These are phyloP conservation scores for Curvularia sp. DNA, from an alignment of 2,329 filamentous ascomycete species.

Conservation along the genomic window DNA sequence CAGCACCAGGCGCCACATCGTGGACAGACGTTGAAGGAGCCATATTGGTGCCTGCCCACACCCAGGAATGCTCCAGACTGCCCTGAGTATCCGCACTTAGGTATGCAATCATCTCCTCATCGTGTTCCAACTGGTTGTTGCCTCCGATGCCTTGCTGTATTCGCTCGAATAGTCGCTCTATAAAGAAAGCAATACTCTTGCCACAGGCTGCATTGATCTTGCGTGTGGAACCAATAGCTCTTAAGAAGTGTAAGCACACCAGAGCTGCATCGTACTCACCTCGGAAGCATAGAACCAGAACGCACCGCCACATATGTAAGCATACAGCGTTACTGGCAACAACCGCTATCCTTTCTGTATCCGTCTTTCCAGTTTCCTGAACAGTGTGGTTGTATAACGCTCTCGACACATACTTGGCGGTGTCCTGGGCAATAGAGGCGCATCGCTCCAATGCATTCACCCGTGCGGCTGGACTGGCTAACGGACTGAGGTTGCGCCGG, in stretches of 20 bases:
- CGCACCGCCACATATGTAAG: constrained; percentile 85
- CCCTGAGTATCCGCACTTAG: constrained; percentile 86
- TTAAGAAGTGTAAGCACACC: constrained; percentile 74
- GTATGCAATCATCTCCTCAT: constrained; percentile 90
- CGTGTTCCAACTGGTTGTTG: constrained; percentile 60
- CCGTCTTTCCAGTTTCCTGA: constrained; percentile 44
- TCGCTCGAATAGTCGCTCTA: constrained; percentile 69
- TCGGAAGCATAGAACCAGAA: constrained; percentile 78
- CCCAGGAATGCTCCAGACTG: constrained; percentile 78
- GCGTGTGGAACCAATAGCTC: constrained; percentile 72
- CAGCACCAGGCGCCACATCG: constrained; percentile 13
- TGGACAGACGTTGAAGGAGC: constrained; percentile 11
- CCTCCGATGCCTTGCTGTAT: constrained; percentile 53
- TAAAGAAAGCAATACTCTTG: constrained; percentile 81
- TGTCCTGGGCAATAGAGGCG: constrained; percentile 76
- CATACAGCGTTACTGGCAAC: constrained; percentile 78
- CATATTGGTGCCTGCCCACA: constrained; percentile 67
- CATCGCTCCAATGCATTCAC: constrained; percentile 79
- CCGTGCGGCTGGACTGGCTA: constrained; percentile 70
- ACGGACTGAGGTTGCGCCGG: constrained; percentile 83
- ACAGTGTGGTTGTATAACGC: constrained; percentile 58
- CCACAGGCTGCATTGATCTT: constrained; percentile 80
- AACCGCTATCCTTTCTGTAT: constrained; percentile 66
- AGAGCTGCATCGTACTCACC: constrained; percentile 76
- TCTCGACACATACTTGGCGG: constrained; percentile 75